phyloP scores from a whole-genome alignment of 1,284 basidiomycete genomes.

The Neotropicomus parvogracilis region DNA sequence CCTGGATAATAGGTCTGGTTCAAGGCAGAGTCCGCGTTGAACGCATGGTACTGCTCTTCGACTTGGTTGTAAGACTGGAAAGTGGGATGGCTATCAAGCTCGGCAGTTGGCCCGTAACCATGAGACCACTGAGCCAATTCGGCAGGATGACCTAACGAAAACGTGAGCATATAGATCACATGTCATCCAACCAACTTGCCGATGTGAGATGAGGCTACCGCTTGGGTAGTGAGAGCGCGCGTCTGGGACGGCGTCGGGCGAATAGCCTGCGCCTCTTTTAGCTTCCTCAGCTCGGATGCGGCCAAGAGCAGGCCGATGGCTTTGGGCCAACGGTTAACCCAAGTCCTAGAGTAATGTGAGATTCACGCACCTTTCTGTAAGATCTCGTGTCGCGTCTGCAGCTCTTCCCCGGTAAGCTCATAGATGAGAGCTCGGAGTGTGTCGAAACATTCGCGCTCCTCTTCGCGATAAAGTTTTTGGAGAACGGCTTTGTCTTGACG shows the following conservation, averaged over 20 bases:
- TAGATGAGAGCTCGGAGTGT: constrained; percentile 14
- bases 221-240: not conserved
- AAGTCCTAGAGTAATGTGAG: not conserved
- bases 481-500: constrained; percentile 11
- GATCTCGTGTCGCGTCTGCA: constrained; percentile 22
- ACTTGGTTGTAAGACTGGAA: constrained; percentile 2
- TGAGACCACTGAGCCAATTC: not conserved
- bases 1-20: not conserved
- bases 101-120: not conserved
- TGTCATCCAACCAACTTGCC: constrained; percentile 9
- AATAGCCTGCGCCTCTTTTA: not conserved
- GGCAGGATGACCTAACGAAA: constrained; percentile 1
- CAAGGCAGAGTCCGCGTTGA: not conserved
- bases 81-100: not conserved
- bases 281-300: not conserved
- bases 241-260: not conserved
- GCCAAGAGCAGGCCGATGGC: constrained; percentile 15
- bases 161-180: constrained; percentile 1
- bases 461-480: constrained; percentile 23
- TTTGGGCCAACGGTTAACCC: constrained; percentile 2
- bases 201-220: not conserved
- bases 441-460: constrained; percentile 20
- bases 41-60: not conserved
- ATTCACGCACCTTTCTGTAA: constrained; percentile 17
- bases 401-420: constrained; percentile 15